Percentiles rank a stretch among this genome's conserved stretches.
phyloP scores from a whole-genome alignment of 1,284 basidiomycete genomes.

The Rhodotorula sp. region DNA sequence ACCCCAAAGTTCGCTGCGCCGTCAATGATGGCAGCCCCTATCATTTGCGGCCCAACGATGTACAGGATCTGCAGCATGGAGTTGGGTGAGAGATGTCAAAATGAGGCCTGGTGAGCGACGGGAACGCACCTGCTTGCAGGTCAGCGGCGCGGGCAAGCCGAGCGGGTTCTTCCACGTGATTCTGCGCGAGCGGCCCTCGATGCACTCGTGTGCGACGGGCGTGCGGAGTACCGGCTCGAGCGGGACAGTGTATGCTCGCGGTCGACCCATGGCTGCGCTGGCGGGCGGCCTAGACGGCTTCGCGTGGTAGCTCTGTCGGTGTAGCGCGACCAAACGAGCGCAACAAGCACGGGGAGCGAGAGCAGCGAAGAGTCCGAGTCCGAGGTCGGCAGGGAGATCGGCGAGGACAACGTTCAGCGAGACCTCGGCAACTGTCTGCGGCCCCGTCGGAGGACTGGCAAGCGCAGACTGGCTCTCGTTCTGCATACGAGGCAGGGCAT shows the following conservation, averaged over 20 bases:
- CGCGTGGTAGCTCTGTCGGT: no score
- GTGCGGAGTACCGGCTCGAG: conserved; percentile 4
- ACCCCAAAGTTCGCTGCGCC: conserved; percentile 45
- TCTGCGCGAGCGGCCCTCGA: conserved; percentile 19
- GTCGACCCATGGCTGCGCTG: not conserved
- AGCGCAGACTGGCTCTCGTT: no score
- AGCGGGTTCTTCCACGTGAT: conserved; percentile 27
- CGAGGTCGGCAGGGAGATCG: no score
- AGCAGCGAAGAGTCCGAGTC: no score
- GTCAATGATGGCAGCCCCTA: conserved; percentile 38
- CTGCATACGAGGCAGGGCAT: no score
- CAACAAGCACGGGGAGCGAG: no score
- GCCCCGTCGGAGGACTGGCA: no score
- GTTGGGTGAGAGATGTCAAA: not conserved
- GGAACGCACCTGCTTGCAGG: conserved; percentile 25
- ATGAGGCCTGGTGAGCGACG: not conserved
- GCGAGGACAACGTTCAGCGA: no score
- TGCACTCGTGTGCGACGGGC: conserved; percentile 27
- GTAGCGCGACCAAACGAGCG: no score
- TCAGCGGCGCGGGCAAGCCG: conserved; percentile 31
- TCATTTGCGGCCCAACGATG: conserved; percentile 28
- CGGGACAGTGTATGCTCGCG: not conserved
- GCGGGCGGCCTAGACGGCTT: no score
- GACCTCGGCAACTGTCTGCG: no score
- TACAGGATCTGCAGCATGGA: conserved; percentile 22